Evolutionary conservation across 352 stramenopile species (phyloP), one percentile per base, ranked within the genome.

Genomic region (Phytophthora aleatoria): DNA sequence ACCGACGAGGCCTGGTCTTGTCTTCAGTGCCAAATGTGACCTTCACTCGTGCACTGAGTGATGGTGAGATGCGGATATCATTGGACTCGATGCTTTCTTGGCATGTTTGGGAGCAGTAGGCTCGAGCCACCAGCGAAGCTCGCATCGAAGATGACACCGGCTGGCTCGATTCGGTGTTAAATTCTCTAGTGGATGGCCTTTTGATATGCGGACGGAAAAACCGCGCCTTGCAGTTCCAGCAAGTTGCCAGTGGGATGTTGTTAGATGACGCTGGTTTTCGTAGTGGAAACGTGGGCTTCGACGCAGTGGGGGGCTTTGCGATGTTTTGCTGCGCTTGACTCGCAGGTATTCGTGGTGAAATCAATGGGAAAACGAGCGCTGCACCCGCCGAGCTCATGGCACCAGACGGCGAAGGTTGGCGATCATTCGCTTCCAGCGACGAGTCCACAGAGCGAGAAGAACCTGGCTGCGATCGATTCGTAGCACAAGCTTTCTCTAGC

Each of bases 161-260:
- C 26, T 65, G 56, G 30, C n/a, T 60, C 1, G 43, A 35, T 12
- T 53, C 43, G 26, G 36, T 28, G 15, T 26, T 36, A 43, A 41
- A 51, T n/a, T 15, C n/a, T 33, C 31, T 26, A 60, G 24, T 30
- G 0, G 30, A 24, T 48, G 59, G 50, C 30, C 45, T 59, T 33
- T 62, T 77, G 12, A 33, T 24, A 24, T 73, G 61, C 3, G 73
- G 58, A 12, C 80, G 77, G 26, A 79, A 72, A 41, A 89, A 91
- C 7, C 79, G 70, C 9, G 72, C 49, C 24, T 82, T 81, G 51
- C 82, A 91, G 59, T 84, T 87, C 82, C 82, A 91, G 44, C 80
- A 91, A 7, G 78, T 87, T 15, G 57, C 70, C 48, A 86, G 63
- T 28, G 66, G 77, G 24, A 75, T 63, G n/a, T 75, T 75, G 8